Conservation (phyloP, 2,329 filamentous ascomycete species). For the Beauveria sp. region DNA sequence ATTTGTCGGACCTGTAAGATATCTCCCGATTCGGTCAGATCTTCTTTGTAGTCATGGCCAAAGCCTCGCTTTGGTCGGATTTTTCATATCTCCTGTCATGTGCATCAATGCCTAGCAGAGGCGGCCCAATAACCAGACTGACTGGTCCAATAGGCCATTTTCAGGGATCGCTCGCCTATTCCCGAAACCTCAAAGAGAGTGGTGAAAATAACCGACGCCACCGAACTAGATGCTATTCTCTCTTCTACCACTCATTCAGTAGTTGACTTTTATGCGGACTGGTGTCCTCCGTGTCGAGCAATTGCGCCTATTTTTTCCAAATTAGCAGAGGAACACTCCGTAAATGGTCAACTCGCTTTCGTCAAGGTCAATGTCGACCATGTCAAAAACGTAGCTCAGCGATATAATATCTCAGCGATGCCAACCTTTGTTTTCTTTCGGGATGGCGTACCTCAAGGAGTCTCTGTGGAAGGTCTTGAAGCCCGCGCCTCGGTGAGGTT, state of each 20-base stretch:
- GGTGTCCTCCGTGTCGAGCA: conserved; percentile 89
- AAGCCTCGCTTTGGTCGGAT: not conserved
- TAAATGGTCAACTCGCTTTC: conserved; percentile 55
- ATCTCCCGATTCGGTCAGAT: not conserved
- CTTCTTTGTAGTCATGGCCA: not conserved
- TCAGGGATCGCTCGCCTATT: conserved; percentile 22
- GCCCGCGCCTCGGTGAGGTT: conserved; percentile 17
- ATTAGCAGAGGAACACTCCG: conserved; percentile 16
- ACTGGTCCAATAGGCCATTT: not conserved
- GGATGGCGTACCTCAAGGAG: conserved; percentile 45
- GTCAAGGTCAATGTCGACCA: conserved; percentile 86
- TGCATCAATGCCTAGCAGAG: not conserved
- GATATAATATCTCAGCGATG: conserved; percentile 79
- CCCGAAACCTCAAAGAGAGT: conserved; percentile 32
- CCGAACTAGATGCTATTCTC: conserved; percentile 21
- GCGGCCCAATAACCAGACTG: not conserved
- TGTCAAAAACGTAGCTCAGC: conserved; percentile 62
- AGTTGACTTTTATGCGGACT: conserved; percentile 77
- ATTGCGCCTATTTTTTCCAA: conserved; percentile 62
- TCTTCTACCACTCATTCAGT: conserved; percentile 51
- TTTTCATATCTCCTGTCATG: not conserved
- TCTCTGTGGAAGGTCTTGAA: conserved; percentile 18
- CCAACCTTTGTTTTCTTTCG: conserved; percentile 82
- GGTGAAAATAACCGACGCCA: conserved; percentile 22
- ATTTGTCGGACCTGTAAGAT: not conserved